These are phyloP conservation scores for Naganishia vaughanmartiniae DNA, from an alignment of 768 basidiomycete species.

Conservation along the genomic window DNA sequence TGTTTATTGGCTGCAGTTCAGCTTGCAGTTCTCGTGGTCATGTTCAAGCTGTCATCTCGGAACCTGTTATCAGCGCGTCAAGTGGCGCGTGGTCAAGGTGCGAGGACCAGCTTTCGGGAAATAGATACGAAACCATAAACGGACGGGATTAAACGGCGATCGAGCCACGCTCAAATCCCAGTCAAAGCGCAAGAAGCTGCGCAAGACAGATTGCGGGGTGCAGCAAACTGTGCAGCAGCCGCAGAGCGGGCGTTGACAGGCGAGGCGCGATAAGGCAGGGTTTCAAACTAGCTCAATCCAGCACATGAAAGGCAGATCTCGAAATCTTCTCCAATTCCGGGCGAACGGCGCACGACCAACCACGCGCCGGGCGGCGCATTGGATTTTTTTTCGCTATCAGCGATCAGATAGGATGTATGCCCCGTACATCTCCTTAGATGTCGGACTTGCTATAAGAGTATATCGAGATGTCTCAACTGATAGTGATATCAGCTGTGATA, in stretches of 20 bases:
- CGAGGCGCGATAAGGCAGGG: neutral
- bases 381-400: slow-evolving; percentile 19
- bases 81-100: no score
- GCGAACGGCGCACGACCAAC: neutral
- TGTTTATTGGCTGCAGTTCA: no score
- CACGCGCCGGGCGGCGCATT: neutral
- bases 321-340: neutral
- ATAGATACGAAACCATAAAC: no score
- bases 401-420: slow-evolving; percentile 18
- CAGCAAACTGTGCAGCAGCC: neutral
- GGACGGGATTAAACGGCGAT: neutral
- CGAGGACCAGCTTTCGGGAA: no score
- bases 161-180: neutral
- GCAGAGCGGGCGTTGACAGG: neutral
- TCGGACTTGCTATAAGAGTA: slow-evolving; percentile 9
- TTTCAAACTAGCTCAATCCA: neutral
- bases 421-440: slow-evolving; percentile 17
- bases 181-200: neutral
- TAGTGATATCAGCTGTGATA: slow-evolving; percentile 20
- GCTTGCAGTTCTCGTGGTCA: no score
- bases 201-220: neutral
- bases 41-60: no score
- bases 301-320: neutral
- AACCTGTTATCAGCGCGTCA: no score
- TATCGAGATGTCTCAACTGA: slow-evolving; percentile 20